These are phyloP conservation scores for Pythium guiyangense DNA, from an alignment of 352 stramenopile species.

Conservation along the genomic window DNA sequence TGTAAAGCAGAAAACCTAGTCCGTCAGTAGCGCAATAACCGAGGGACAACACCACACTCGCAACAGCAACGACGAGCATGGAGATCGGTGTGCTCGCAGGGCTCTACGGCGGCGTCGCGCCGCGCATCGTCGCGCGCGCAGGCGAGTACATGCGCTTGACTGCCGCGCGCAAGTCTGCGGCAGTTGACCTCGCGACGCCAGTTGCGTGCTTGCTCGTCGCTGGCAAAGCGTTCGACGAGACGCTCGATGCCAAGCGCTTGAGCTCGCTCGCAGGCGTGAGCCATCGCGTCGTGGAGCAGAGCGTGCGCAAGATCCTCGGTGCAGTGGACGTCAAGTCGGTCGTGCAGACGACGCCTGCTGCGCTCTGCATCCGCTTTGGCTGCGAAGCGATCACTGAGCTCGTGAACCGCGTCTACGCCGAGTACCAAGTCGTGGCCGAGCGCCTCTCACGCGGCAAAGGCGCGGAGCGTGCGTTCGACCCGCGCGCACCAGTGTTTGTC, in stretches of 20 bases:
- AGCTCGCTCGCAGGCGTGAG: constrained; percentile 36
- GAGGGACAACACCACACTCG: too few relatives aligned
- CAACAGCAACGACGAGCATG: constrained; percentile 23
- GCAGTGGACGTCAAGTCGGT: constrained; percentile 40
- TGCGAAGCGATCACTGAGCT: constrained; percentile 62
- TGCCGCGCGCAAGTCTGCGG: constrained; percentile 33
- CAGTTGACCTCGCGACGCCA: constrained; percentile 29
- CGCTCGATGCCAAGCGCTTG: constrained; percentile 40
- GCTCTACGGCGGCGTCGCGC: constrained; percentile 52
- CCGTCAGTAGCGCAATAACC: too few relatives aligned
- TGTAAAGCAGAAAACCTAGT: too few relatives aligned
- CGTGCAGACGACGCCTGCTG: constrained; percentile 39
- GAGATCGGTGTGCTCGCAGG: constrained; percentile 41
- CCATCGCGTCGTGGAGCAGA: constrained; percentile 34
- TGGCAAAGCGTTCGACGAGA: constrained; percentile 38
- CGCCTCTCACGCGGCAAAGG: constrained; percentile 16
- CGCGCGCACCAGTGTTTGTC: constrained; percentile 44
- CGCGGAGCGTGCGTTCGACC: constrained; percentile 28
- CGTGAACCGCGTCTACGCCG: constrained; percentile 46
- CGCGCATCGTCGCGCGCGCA: constrained; percentile 38
- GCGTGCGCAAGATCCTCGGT: constrained; percentile 44
- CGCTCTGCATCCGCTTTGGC: constrained; percentile 70
- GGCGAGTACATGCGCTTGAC: constrained; percentile 55
- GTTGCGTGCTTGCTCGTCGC: constrained; percentile 64
- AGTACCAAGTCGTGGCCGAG: constrained; percentile 44